Base-by-base conservation (phyloP, 257 asterid genomes). In the Gentiana macrophylla region DNA sequence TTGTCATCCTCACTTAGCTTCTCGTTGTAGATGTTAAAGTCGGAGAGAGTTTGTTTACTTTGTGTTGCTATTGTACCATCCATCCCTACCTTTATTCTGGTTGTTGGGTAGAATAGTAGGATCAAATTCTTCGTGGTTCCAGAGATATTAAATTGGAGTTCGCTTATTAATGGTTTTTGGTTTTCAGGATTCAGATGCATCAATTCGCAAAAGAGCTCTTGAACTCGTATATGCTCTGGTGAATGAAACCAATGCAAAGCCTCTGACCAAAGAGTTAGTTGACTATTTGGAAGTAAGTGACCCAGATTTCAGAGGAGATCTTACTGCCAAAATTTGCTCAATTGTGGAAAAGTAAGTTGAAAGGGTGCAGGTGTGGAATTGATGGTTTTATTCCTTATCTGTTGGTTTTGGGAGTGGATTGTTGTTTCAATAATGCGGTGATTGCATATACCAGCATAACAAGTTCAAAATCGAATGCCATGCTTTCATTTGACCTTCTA, bases 171-270 rank as follows among this genome's bases (percentile, higher is more conserved):
- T 61, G 61, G 12, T 49, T n/a, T n/a, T n/a, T n/a, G n/a, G n/a
- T n/a, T 67, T 56, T 62, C 92, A 92, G 99, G 99, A 92, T 84
- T 67, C 94, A 67, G 99, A 92, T 86, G 95, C 97, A 73, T 92
- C 99, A 11, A 88, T 92, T 67, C 95, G 97, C 67, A 92, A 92
- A n/a, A 81, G 91, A 73, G 97, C 99, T 49, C 79, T 92, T 53
- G 99, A 92, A 70, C 99, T 92, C 73, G 86, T 88, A 53, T 92
- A 78, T 80, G 93, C 86, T 72, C 80, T 92, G 55, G 80, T 79
- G 46, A 92, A 92, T 62, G 95, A 88, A 80, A 83, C 64, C 89
- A 92, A 92, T 63, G 97, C 79, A 66, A 84, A 78, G 76, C 62
- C 94, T 71, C 66, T 92, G 85, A 84, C 94, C 44, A 88, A 84